Evolutionary conservation across 805 yeast species (phyloP).

Genomic region (Phaffomyces opuntiae): DNA sequence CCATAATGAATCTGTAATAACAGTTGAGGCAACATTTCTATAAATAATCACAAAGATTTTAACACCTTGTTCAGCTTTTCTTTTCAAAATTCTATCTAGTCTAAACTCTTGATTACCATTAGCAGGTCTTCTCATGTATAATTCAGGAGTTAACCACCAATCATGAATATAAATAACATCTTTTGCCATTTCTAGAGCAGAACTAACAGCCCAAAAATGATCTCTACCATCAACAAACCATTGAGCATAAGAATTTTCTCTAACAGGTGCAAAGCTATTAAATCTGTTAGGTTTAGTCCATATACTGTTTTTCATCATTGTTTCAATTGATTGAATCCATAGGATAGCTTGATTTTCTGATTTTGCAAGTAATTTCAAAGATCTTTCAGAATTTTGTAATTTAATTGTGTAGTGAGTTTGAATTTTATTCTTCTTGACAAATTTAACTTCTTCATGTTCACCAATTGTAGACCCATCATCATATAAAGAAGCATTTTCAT

Average conservation of each 20-base stretch:
- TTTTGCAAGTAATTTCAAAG: conserved; percentile 61
- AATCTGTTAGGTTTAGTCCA: conserved; percentile 79
- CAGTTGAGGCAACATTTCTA: conserved; percentile 89
- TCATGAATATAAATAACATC: conserved; percentile 94
- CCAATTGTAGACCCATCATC: conserved; percentile 25
- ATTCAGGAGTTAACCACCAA: conserved; percentile 97
- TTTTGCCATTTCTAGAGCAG: conserved; percentile 87
- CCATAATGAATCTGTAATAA: conserved; percentile 89
- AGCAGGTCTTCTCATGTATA: conserved; percentile 89
- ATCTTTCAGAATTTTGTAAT: conserved; percentile 71
- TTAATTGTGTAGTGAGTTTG: conserved; percentile 50
- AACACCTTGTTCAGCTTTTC: conserved; percentile 92
- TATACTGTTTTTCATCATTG: conserved; percentile 57
- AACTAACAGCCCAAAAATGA: conserved; percentile 91
- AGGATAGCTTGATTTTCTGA: conserved; percentile 56
- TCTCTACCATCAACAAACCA: conserved; percentile 98
- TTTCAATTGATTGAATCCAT: conserved; percentile 71
- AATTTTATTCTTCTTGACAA: conserved; percentile 28
- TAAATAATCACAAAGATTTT: conserved; percentile 88
- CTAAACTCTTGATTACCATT: conserved; percentile 94
- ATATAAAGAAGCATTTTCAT: conserved; percentile 29
- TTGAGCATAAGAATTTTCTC: conserved; percentile 82
- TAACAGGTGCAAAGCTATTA: conserved; percentile 86
- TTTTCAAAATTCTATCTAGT: conserved; percentile 76
- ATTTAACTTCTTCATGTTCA: conserved; percentile 12